Evolutionary conservation across 2,329 filamentous ascomycete genomes (phyloP), one percentile per base, ranked within the genome.

Genomic region (Ilyonectria sp.): DNA sequence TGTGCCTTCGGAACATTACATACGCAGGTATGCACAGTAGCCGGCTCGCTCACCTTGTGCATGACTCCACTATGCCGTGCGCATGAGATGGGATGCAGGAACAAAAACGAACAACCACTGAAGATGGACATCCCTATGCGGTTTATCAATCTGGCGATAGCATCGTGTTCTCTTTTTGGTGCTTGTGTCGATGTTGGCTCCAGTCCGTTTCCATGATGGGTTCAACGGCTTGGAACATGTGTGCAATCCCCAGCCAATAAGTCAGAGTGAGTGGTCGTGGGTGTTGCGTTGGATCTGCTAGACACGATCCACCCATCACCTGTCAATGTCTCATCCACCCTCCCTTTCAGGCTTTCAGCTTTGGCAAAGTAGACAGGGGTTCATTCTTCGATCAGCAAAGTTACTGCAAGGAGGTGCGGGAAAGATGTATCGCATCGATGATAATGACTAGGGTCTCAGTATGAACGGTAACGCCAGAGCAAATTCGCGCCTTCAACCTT

Each of bases 401-500:
- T 29, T 19, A n/a, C 49, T 33, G 17, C 5, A 10, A 33, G 9
- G 8, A n/a, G 3, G 11, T n/a, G 31, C 23, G 17, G 17, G 19
- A 52, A 9, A 8, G 8, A 19, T n/a, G 7, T 43, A n/a, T 31
- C 44, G 13, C 19, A 26, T 23, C 15, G 35, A 23, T 33, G 58
- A 53, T 60, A 62, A 11, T 44, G 29, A 2, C 55, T 44, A 46
- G 19, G 49, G 26, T 49, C 10, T 62, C 49, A 64, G 33, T 60
- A 69, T 49, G 71, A 65, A 62, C 44, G 50, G 35, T 72, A 72
- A 57, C 58, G 60, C 65, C 70, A 74, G 15, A 66, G 47, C 37
- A 74, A 33, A 53, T 68, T 71, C 44, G 67, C 69, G 37, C 65
- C 67, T 49, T 73, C 63, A 6, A 75, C 50, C 35, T 59, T 65